Conservation (phyloP, 2,329 filamentous ascomycete species). For the Gremmenia infestans region DNA sequence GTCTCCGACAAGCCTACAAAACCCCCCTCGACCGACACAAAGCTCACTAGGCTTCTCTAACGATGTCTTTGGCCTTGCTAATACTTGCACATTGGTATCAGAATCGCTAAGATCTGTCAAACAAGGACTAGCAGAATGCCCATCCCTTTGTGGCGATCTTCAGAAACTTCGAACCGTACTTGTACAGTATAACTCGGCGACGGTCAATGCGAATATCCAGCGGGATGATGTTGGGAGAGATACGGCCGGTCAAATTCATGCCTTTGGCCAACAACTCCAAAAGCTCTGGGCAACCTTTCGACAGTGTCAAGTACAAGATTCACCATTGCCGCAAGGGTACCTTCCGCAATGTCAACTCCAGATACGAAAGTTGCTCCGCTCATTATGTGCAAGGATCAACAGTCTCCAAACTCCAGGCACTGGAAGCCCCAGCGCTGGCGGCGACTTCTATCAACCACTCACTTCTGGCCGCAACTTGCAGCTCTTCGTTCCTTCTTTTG, state of each 20-base stretch:
- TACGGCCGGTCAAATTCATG: not conserved
- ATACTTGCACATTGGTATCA: not conserved
- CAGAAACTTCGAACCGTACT: not conserved
- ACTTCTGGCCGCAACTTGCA: not conserved
- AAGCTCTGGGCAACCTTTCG: not conserved
- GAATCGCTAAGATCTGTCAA: not conserved
- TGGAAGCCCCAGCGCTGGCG: not conserved
- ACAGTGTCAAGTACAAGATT: not conserved
- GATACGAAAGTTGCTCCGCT: not conserved
- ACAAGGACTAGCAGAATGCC: not conserved
- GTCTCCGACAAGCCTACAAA: not conserved
- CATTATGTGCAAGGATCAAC: not conserved
- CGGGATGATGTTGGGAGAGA: not conserved
- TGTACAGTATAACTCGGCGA: not conserved
- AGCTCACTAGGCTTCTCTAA: not conserved
- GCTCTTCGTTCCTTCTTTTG: not conserved
- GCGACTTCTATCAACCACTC: not conserved
- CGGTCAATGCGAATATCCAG: not conserved
- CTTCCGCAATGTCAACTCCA: not conserved
- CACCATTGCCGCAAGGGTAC: not conserved
- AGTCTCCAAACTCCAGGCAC: not conserved
- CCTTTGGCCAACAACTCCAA: not conserved
- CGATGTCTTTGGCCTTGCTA: not conserved
- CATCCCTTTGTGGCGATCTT: not conserved
- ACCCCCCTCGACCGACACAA: not conserved